Percentiles rank a stretch among this genome's conserved stretches.
These are phyloP conservation scores for Vigna trinervia DNA, from an alignment of 306 rosid genomes.

Conservation along the genomic window DNA sequence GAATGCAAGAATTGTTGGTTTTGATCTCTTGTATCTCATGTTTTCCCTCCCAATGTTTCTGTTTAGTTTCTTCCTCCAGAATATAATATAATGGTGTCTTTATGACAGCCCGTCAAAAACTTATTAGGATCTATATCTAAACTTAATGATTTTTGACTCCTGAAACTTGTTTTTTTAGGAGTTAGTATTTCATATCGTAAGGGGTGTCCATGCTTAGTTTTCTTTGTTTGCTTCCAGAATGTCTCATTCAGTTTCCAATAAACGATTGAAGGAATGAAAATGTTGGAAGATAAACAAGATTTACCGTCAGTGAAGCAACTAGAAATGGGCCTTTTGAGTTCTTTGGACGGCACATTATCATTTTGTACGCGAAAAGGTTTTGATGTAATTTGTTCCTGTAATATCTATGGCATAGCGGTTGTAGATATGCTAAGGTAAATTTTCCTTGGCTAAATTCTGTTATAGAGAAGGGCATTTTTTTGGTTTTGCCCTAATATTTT, in stretches of 20 bases:
- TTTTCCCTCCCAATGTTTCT: neutral
- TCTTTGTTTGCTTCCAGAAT: constrained; percentile 57
- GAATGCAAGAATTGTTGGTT: neutral
- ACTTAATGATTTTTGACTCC: constrained; percentile 17
- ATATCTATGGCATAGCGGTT: constrained; percentile 34
- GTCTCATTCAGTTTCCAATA: constrained; percentile 50
- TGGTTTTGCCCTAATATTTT: constrained; percentile 43
- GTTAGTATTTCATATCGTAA: neutral
- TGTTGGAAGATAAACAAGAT: constrained; percentile 20
- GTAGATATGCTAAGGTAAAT: constrained; percentile 29
- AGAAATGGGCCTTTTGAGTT: constrained; percentile 7
- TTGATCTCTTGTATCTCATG: neutral
- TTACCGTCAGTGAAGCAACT: constrained; percentile 20
- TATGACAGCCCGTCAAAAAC: neutral
- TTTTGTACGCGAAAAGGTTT: constrained; percentile 32
- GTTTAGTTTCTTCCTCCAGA: too few relatives aligned
- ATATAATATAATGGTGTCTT: neutral
- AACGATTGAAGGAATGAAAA: constrained; percentile 69
- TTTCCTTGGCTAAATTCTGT: constrained; percentile 31
- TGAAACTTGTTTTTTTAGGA: constrained; percentile 3
- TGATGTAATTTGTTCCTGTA: constrained; percentile 38
- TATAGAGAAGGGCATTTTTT: constrained; percentile 39
- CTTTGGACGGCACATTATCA: neutral
- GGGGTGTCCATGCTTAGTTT: constrained; percentile 7
- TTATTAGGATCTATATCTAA: constrained; percentile 6